Percentiles rank a stretch among this genome's conserved stretches.
Evolutionary conservation across 2,329 filamentous ascomycete species (phyloP).

Genomic region (Fusarium foetens): DNA sequence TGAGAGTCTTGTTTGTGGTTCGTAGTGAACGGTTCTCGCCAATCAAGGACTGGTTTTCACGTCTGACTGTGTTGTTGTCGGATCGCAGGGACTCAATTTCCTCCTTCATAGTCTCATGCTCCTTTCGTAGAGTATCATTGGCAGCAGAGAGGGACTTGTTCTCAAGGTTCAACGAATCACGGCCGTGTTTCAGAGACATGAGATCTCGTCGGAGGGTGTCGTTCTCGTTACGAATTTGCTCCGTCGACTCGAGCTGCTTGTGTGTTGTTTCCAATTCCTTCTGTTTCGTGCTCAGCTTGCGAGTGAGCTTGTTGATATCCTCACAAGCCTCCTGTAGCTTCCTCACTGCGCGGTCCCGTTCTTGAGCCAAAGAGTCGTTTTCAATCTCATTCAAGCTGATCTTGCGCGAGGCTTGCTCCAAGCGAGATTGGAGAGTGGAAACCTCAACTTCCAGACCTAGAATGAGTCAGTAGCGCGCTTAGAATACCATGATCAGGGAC

Average conservation of each 20-base stretch:
- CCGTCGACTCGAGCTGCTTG: slow-evolving; percentile 54
- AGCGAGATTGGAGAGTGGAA: slow-evolving; percentile 66
- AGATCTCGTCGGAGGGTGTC: slow-evolving; percentile 55
- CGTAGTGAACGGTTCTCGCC: slow-evolving; percentile 59
- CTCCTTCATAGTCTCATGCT: slow-evolving; percentile 50
- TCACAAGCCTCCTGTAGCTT: slow-evolving; percentile 70
- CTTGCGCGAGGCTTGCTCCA: slow-evolving; percentile 72
- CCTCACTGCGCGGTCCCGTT: slow-evolving; percentile 72
- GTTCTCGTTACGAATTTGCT: slow-evolving; percentile 53
- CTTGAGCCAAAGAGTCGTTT: slow-evolving; percentile 69
- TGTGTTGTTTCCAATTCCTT: slow-evolving; percentile 57
- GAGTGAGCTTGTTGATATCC: slow-evolving; percentile 63
- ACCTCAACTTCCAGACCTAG: slow-evolving; percentile 69
- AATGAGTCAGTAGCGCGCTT: slow-evolving; percentile 1
- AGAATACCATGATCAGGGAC: slow-evolving; percentile 41
- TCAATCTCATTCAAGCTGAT: slow-evolving; percentile 70
- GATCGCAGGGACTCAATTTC: slow-evolving; percentile 56
- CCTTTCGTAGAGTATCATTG: slow-evolving; percentile 52
- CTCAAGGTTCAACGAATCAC: slow-evolving; percentile 52
- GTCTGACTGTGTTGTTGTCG: slow-evolving; percentile 55
- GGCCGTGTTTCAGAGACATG: slow-evolving; percentile 52
- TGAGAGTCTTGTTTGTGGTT: slow-evolving; percentile 53
- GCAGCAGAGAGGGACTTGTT: slow-evolving; percentile 54
- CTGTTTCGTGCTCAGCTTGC: slow-evolving; percentile 54
- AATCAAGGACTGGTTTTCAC: slow-evolving; percentile 56